Evolutionary conservation across 1,139 yeast genomes (phyloP).

Genomic region (Trichomonascaceae sp.): DNA sequence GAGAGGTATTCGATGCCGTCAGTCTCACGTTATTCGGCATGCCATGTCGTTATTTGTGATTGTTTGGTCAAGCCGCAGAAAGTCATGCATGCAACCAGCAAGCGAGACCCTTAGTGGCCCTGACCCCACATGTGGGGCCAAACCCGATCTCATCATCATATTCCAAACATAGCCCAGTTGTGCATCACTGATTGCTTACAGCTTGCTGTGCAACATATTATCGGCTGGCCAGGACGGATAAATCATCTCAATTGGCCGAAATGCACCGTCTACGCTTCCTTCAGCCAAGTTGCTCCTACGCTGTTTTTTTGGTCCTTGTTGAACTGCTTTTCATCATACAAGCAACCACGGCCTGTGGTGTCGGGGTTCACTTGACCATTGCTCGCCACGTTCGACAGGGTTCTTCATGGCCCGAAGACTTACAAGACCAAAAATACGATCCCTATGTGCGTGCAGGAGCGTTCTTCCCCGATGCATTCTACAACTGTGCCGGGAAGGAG

Average conservation of each 20-base stretch:
- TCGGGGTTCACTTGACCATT: conserved; percentile 30
- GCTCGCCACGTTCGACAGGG: conserved; percentile 28
- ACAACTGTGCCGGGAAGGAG: conserved; percentile 34
- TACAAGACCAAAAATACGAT: conserved; percentile 12
- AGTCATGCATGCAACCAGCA: background rate
- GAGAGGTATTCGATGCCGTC: conserved; percentile 23
- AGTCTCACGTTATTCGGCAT: conserved; percentile 28
- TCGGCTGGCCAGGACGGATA: too few species aligned
- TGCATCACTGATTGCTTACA: too few species aligned
- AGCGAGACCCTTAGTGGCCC: background rate
- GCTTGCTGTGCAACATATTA: too few species aligned
- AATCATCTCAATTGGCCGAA: too few species aligned
- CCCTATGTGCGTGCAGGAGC: conserved; percentile 35
- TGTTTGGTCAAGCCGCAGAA: background rate
- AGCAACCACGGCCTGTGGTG: background rate
- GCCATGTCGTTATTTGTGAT: background rate
- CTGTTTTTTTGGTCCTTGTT: too few species aligned
- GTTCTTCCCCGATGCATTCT: conserved; percentile 51
- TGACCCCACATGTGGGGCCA: too few species aligned
- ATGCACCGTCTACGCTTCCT: too few species aligned
- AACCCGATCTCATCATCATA: background rate
- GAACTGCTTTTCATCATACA: too few species aligned
- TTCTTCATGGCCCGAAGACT: conserved; percentile 20
- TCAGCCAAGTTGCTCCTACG: too few species aligned
- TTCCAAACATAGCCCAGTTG: background rate